Evolutionary conservation across 176 grass and related monocot genomes (phyloP).

Genomic region (Coix lacrymajobi): DNA sequence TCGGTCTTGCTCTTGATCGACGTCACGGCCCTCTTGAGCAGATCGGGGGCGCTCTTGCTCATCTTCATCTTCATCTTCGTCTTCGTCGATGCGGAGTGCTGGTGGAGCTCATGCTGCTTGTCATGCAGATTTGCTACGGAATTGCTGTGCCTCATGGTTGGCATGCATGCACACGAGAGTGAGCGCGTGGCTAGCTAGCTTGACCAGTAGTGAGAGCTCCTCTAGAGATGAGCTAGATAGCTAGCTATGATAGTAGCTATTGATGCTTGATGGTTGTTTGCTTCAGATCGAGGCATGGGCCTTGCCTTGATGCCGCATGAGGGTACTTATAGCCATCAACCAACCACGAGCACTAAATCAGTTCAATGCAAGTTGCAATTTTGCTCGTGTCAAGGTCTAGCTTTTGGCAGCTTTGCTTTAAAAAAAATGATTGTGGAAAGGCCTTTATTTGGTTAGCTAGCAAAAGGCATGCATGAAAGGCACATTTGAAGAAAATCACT

Average conservation of each 20-base stretch:
- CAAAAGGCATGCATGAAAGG: constrained; percentile 16
- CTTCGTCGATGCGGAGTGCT: background rate
- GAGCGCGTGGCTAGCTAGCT: background rate
- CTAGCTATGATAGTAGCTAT: background rate
- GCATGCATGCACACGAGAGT: background rate
- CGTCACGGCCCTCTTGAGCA: constrained; percentile 61
- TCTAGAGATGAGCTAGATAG: background rate
- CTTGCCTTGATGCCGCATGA: constrained; percentile 27
- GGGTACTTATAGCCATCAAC: constrained; percentile 53
- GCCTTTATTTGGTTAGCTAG: background rate
- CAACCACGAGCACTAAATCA: background rate
- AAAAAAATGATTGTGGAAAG: background rate
- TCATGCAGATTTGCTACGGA: background rate
- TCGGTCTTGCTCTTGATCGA: constrained; percentile 51
- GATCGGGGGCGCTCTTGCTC: constrained; percentile 42
- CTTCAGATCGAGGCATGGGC: constrained; percentile 33
- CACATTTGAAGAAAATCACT: constrained; percentile 1
- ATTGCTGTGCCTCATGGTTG: constrained; percentile 1
- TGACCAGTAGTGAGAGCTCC: background rate
- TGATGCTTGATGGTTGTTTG: too few relatives aligned
- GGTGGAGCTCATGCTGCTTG: background rate
- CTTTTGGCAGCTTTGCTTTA: background rate
- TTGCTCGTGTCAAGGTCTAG: constrained; percentile 14
- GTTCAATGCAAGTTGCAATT: background rate
- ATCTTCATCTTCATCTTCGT: constrained; percentile 61